phyloP scores from a whole-genome alignment of 2,329 filamentous ascomycete species.

The Claviceps capensis region DNA sequence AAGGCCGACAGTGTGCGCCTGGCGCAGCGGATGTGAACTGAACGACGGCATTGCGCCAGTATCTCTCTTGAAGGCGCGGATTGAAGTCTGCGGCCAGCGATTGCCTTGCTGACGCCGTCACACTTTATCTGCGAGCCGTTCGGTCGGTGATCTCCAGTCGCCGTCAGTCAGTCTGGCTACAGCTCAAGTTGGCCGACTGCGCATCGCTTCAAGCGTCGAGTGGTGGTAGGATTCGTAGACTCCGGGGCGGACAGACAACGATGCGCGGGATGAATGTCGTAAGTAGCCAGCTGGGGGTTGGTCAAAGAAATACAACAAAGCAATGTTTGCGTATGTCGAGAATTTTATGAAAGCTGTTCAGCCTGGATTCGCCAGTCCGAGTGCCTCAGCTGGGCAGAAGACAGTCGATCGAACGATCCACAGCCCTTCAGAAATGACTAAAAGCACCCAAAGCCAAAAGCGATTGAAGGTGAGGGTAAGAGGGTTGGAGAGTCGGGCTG shows the following conservation, averaged over 20 bases:
- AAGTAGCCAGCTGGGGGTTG: neutral
- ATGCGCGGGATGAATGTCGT: neutral
- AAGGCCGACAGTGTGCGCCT: constrained; percentile 37
- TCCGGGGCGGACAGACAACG: neutral
- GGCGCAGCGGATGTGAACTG: constrained; percentile 43
- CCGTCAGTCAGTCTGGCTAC: neutral
- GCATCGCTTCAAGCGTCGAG: constrained; percentile 3
- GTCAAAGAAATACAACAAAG: neutral
- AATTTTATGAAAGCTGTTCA: neutral
- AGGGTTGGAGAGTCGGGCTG: neutral
- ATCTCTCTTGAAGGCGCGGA: constrained; percentile 9
- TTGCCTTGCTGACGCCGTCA: neutral
- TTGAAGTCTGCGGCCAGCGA: neutral
- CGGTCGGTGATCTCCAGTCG: neutral
- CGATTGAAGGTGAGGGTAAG: neutral
- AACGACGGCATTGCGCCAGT: constrained; percentile 39
- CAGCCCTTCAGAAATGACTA: neutral
- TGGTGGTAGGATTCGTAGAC: neutral
- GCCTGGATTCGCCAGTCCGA: neutral
- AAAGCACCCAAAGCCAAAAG: too few species aligned
- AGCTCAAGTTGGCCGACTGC: neutral
- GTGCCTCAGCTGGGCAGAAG: neutral
- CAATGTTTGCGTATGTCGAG: neutral
- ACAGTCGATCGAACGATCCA: neutral
- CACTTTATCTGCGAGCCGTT: neutral